Conservation (phyloP, 2,329 filamentous ascomycete genomes). For the Alternaria sp. region DNA sequence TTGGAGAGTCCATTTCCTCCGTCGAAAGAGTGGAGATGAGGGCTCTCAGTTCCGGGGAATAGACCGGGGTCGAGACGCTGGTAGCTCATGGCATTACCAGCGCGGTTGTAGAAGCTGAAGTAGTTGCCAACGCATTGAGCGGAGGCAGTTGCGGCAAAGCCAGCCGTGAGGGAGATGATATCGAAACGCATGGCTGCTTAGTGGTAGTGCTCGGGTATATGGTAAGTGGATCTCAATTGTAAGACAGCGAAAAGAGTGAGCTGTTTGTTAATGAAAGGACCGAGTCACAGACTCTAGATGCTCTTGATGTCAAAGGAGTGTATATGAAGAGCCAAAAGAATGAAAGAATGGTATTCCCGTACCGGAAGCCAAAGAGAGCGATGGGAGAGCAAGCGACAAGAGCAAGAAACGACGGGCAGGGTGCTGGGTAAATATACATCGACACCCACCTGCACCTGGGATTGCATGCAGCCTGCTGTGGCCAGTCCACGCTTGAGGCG, state of each 20-base stretch:
- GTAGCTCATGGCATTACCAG: constrained; percentile 43
- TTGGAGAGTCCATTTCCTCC: constrained; percentile 46
- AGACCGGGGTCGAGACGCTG: constrained; percentile 49
- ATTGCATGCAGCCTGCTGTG: constrained; percentile 27
- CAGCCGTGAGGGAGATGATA: constrained; percentile 38
- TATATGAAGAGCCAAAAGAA: constrained; percentile 33
- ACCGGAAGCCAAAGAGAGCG: constrained; percentile 23
- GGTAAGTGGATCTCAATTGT: constrained; percentile 15
- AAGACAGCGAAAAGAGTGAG: constrained; percentile 30
- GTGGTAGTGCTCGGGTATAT: constrained; percentile 8
- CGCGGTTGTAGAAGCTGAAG: constrained; percentile 51
- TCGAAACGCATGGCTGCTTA: constrained; percentile 40
- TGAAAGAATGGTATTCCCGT: constrained; percentile 47
- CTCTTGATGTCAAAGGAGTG: constrained; percentile 33
- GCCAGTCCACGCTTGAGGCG: constrained; percentile 19
- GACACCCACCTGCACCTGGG: constrained; percentile 19
- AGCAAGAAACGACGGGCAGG: constrained; percentile 26
- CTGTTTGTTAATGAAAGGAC: constrained; percentile 35
- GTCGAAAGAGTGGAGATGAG: constrained; percentile 51
- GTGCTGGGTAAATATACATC: constrained; percentile 33
- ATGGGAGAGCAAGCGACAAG: constrained; percentile 22
- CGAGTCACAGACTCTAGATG: constrained; percentile 46
- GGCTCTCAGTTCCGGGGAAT: constrained; percentile 41
- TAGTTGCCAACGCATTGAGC: constrained; percentile 50
- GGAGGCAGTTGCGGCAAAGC: constrained; percentile 40